Evolutionary conservation across 1,139 yeast genomes (phyloP), one percentile per base, ranked within the genome.

Genomic region (Yamadazyma dushanensis): DNA sequence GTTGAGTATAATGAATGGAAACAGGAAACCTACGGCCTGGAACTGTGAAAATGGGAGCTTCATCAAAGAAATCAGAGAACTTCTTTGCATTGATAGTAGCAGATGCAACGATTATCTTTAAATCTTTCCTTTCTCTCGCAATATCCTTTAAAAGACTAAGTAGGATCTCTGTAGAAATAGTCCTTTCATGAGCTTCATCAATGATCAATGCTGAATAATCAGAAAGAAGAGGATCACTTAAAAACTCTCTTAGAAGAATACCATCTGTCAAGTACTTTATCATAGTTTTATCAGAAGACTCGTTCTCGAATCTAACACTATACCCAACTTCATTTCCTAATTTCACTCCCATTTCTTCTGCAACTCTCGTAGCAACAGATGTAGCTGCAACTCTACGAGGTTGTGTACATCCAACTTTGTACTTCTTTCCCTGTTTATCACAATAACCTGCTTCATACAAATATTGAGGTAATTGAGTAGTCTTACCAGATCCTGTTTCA

Each of bases 401-500:
- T 57, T 92, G 98, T 0, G 98, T 92, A 55, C 97, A 89, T 0
- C 94, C 97, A 8, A 92, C 77, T 31, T 74, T 76, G 15, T 46
- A 43, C 2, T 40, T 43, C 14, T 47, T 40, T 3, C 57, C 61
- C 11, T 44, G 41, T 3, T 44, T 42, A 14, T 61, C 53, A 5
- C 88, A 71, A 47, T 81, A 85, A 0, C 96, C 96, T 14, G 83
- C 88, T 53, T 89, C 96, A 47, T 79, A 76, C 17, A 92, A 64
- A 53, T 80, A 92, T 51, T 92, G 97, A 0, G 97, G 97, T 9
- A 92, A 63, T 59, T 92, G 97, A 0, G 98, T 92, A 0, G 98
- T 92, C 51, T 92, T 92, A 49, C 98, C 98, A 0, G 97, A 89
- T 31, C 98, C 98, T 0, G 98, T 92, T 56, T 92, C 97, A 41